Evolutionary conservation across 495 filamentous ascomycete genomes (phyloP), one percentile per base, ranked within the genome.

Genomic region (Neurospora intermedia): DNA sequence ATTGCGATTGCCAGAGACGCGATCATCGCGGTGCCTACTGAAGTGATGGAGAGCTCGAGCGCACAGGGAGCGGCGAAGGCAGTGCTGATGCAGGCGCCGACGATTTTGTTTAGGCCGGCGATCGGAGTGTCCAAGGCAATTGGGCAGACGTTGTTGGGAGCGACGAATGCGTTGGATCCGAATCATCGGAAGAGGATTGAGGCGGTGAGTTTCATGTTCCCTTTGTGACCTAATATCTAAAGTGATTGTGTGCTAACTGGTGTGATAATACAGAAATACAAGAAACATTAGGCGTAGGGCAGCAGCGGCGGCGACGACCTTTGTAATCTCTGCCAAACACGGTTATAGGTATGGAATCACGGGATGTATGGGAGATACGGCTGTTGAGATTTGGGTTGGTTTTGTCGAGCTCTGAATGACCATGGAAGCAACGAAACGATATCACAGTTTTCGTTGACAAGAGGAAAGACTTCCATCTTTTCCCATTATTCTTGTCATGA

Each of bases 81-180:
- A 2, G 91, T 99, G 69, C 87, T 90, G 74, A 91, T 87, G 81
- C 88, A 90, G 74, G 94, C 94, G 39, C 96, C 96, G 45, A 97
- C 94, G 0, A 91, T 98, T 11, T 92, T 98, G 43, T 87, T 99
- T 59, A 84, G 94, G 72, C 96, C 96, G 38, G 92, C 92, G 45
- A 93, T 98, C 77, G 96, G 96, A 1, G 92, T 93, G 9, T 93
- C 90, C 70, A 95, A 95, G 79, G 96, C 94, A 2, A 91, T 97
- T 27, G 92, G 94, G 8, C 91, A 96, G 82, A 93, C 94, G 23
- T 82, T 98, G 75, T 83, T 98, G 81, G 96, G 96, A 27, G 94
- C 94, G n/a, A 94, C 93, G 5, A 99, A 98, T 81, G 89, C 92
- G 66, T 79, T 98, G 76, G 96, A 99, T 82, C 92, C 91, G 43